Evolutionary conservation across 2,329 filamentous ascomycete genomes (phyloP).

Genomic region (Nakataea oryzae): DNA sequence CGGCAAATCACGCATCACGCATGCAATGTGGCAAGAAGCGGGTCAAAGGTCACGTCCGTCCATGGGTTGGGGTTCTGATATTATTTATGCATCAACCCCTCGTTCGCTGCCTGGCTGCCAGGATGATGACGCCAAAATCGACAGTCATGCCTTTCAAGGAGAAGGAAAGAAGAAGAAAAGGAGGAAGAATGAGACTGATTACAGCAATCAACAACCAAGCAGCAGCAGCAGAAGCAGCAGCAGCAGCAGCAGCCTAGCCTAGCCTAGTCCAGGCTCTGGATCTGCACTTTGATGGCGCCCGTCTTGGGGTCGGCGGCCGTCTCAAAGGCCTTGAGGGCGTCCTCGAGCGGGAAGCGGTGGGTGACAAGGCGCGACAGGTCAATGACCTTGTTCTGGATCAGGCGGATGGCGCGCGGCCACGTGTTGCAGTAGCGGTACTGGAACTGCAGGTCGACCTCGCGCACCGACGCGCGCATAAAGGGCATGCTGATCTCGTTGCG

Average conservation of each 20-base stretch:
- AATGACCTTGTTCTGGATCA: slow-evolving; percentile 76
- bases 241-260: not conserved
- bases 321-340: slow-evolving; percentile 82
- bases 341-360: slow-evolving; percentile 75
- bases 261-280: slow-evolving; percentile 55
- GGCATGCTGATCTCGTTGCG: slow-evolving; percentile 93
- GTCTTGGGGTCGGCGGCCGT: slow-evolving; percentile 81
- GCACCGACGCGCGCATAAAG: slow-evolving; percentile 85
- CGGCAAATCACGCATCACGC: not conserved
- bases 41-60: not conserved
- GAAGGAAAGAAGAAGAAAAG: too few species aligned
- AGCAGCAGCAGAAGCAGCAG: not conserved
- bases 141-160: too few species aligned
- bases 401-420: slow-evolving; percentile 85
- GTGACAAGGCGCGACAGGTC: slow-evolving; percentile 77
- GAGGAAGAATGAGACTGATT: too few species aligned
- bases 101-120: not conserved
- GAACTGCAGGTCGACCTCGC: slow-evolving; percentile 90
- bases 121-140: not conserved
- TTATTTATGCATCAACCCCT: not conserved
- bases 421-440: slow-evolving; percentile 96
- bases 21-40: not conserved
- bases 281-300: slow-evolving; percentile 96
- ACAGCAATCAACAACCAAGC: not conserved
- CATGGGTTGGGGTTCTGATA: not conserved